Evolutionary conservation across 768 basidiomycete genomes (phyloP), one percentile per base, ranked within the genome.

Genomic region (Boletus sp.): DNA sequence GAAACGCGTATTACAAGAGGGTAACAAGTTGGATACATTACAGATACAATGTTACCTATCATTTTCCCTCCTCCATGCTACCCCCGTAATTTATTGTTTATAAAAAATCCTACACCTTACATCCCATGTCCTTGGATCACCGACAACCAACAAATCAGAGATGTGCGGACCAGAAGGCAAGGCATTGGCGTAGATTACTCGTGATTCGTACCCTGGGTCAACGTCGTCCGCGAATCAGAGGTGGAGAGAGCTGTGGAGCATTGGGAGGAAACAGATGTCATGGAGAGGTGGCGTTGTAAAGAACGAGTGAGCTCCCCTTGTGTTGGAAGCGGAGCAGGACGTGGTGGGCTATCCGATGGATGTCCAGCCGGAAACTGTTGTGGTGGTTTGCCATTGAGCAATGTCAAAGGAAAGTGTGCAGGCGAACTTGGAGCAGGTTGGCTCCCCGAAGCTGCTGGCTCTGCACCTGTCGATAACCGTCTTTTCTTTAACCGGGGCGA

Each of bases 371-470:
- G 66, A 45, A 60, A 70, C 45, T 72, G 72, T 18, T 68, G 69
- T 41, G 72, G 70, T 44, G 68, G 66, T 32, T 61, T 73, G 35
- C 72, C 70, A 17, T 70, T 68, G 37, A 73, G 49, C 49, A 68
- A 47, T 24, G 62, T 46, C 54, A 64, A 52, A 14, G 72, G 64
- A 11, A 51, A 12, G 2, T 61, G 57, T 1, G 29, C 42, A 28
- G 58, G n/a, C 4, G 44, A 40, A 45, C 42, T 50, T 14, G 67
- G 9, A 5, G 39, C 9, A 7, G 57, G 46, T 32, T 55, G 58
- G 24, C 54, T 56, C 9, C 28, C 55, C 6, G 54, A 53, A 17
- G 51, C 35, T 12, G 40, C 33, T 1, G 52, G 28, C 8, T 57
- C 58, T 29, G 46, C 39, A 33, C 42, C 41, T 3, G 39, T 47